Evolutionary conservation across 192 early-diverging fungal species (phyloP), one percentile per base, ranked within the genome.

Genomic region (Coemansia sp.): DNA sequence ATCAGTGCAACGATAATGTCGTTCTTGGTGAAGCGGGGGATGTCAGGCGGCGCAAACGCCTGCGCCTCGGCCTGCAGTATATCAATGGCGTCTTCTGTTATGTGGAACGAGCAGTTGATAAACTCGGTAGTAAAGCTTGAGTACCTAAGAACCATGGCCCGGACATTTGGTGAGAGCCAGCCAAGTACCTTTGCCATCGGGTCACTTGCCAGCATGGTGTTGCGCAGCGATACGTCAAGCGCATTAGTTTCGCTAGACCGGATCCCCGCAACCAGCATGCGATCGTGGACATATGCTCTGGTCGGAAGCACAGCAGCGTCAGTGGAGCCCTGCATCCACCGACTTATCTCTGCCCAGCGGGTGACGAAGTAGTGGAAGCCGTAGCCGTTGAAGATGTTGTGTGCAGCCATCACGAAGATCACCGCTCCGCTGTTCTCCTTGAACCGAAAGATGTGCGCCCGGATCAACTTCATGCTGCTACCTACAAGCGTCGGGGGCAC

Each of bases 291-390:
- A 31, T 31, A 54, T 30, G 29, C 11, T 3, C 14, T 28, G 2
- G 28, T 6, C 3, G 52, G 29, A 11, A 54, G 29, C 28, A 33
- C 27, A 17, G 30, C 25, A 17, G 14, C 17, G 14, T 1, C 29
- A 6, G 52, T n/a, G 40, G 28, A 28, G 29, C 30, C 38, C 10
- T 62, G 55, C 54, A 68, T 48, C 44, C 55, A 62, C 6, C 10
- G 40, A 60, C 17, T 30, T 54, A 30, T 54, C n/a, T 54, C 52
- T 14, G 52, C 52, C 52, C 52, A 54, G 4, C 52, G 30, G 7
- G 20, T 8, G 27, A 54, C 27, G 7, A 54, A 54, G 52, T 30
- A 54, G 17, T 31, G 27, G 30, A 29, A 31, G 3, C 52, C 27
- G 17, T 19, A 31, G 52, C 52, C 52, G 30, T 54, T 33, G 30